These are phyloP conservation scores for Balakata baccata DNA, from an alignment of 345 rosid genomes.

Conservation along the genomic window DNA sequence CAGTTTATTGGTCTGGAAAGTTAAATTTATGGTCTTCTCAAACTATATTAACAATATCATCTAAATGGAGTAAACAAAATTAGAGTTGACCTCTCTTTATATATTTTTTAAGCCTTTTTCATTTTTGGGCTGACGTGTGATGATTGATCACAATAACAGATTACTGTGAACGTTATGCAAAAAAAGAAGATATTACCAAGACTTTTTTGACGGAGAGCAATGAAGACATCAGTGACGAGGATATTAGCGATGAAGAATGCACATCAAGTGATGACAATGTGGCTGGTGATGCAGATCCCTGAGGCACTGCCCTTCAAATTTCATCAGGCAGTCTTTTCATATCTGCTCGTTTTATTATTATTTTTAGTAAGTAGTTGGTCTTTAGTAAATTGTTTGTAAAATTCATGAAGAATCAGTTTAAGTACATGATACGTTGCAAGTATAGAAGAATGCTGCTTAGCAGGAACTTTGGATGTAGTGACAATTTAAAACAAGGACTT, in stretches of 20 bases:
- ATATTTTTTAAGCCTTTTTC: background rate
- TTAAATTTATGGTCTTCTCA: background rate
- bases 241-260: conserved; percentile 30
- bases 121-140: background rate
- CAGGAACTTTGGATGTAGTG: background rate
- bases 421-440: conserved; percentile 11
- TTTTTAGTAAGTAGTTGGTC: background rate
- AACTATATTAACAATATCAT: background rate
- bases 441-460: conserved; percentile 9
- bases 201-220: conserved; percentile 24
- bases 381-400: conserved; percentile 15
- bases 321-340: background rate
- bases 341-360: background rate
- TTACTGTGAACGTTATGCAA: conserved; percentile 37
- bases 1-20: background rate
- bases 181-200: conserved; percentile 24
- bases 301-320: background rate
- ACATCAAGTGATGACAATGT: conserved; percentile 29
- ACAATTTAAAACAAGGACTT: conserved; percentile 12
- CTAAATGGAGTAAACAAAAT: background rate
- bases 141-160: conserved; percentile 21
- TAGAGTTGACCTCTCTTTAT: background rate
- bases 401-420: conserved; percentile 16
- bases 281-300: conserved; percentile 36
- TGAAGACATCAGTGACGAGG: conserved; percentile 29